Evolutionary conservation across 1,284 basidiomycete species (phyloP), one percentile per base, ranked within the genome.

Genomic region (Cystobasidium pallidum): DNA sequence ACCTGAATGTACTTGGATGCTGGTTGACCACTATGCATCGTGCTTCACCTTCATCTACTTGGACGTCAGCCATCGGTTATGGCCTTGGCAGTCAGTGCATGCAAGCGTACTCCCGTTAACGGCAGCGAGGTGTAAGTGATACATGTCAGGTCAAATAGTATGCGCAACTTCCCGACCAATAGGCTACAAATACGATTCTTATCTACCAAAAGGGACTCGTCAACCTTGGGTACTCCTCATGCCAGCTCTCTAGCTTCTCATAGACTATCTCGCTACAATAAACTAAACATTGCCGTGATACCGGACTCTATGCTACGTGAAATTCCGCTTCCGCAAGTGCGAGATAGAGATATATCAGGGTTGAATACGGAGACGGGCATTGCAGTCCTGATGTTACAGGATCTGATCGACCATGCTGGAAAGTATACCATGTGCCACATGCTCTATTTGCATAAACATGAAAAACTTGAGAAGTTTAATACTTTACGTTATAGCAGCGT

Each of bases 151-250:
- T 36, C 21, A 21, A 36, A 32, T 17, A 3, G 24, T 51, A 15
- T n/a, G 10, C 8, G 43, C 10, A n/a, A n/a, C n/a, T n/a, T n/a
- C n/a, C n/a, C n/a, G n/a, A n/a, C n/a, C n/a, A n/a, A n/a, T n/a
- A n/a, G n/a, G n/a, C n/a, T n/a, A n/a, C n/a, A n/a, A 52, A 11
- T 15, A 19, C 32, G 58, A 21, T n/a, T 52, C 21, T 4, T 39
- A 70, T 58, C 17, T 70, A 70, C 43, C 68, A 70, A 55, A 36
- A 70, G 24, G 68, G 68, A 32, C 68, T 70, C 47, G 63, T 70
- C 57, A 70, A 70, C 30, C 43, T 63, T 39, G 68, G 68, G 11
- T 70, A 59, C 59, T 70, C 68, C 3, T 59, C 41, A 51, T 70
- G 8, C 63, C 68, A 13, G 68, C 58, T 34, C 28, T 59, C 19